Conservation (phyloP, 768 basidiomycete genomes). For the Tricholoma saponaceum region DNA sequence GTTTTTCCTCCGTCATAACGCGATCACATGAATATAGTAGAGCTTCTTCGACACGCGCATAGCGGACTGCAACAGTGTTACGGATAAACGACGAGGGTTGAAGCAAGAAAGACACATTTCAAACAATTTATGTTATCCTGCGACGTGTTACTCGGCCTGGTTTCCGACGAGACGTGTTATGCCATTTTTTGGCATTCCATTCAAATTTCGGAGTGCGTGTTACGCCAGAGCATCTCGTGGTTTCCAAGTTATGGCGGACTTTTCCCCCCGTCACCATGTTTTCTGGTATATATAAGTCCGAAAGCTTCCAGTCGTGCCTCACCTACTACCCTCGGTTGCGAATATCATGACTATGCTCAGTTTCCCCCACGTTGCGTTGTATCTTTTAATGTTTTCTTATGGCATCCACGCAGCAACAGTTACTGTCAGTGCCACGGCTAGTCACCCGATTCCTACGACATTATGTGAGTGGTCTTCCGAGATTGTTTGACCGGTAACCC, state of each 20-base stretch:
- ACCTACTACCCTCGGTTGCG: background rate
- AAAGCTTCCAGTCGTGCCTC: background rate
- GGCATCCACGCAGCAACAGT: conserved; percentile 19
- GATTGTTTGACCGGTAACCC: background rate
- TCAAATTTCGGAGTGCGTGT: too few relatives aligned
- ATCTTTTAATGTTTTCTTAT: conserved; percentile 8
- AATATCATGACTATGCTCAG: background rate
- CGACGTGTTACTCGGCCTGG: background rate
- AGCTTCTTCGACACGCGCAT: background rate
- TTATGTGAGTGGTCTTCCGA: conserved; percentile 19
- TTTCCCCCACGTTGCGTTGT: background rate
- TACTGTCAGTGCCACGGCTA: conserved; percentile 24
- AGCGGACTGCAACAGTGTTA: background rate
- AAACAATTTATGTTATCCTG: background rate
- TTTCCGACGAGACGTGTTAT: too few relatives aligned
- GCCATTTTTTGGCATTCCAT: too few relatives aligned
- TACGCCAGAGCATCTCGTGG: background rate
- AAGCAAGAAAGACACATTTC: background rate
- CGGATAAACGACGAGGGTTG: background rate
- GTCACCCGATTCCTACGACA: conserved; percentile 27
- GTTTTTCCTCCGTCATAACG: background rate
- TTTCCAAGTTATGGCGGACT: too few relatives aligned
- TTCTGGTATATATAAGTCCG: background rate
- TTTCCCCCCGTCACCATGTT: background rate
- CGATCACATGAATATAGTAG: background rate